Evolutionary conservation across 306 rosid genomes (phyloP).

Genomic region (Acacia acuminata): DNA sequence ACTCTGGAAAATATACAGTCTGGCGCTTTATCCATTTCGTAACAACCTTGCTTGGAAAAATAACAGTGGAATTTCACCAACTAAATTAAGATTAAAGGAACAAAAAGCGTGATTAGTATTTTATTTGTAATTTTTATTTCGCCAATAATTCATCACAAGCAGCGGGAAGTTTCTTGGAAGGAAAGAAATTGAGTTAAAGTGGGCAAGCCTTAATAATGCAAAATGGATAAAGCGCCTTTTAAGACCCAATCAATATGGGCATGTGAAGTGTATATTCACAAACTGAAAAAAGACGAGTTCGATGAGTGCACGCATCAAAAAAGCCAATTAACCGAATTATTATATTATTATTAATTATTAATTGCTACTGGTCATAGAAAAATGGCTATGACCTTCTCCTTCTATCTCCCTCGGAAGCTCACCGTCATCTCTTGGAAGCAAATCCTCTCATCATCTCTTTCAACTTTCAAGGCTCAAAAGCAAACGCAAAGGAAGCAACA

Average conservation of each 20-base stretch:
- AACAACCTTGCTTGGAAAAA: not conserved
- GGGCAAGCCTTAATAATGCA: not conserved
- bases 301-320: slow-evolving; percentile 34
- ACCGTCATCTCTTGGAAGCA: not conserved
- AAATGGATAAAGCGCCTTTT: slow-evolving; percentile 18
- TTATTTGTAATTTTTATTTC: not conserved
- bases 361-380: not conserved
- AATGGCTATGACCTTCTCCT: not conserved
- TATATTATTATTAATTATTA: not conserved
- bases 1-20: not conserved
- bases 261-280: not conserved
- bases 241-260: not conserved
- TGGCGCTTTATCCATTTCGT: not conserved
- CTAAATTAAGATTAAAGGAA: not conserved
- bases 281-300: not conserved
- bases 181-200: not conserved
- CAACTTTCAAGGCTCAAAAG: not conserved
- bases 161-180: not conserved
- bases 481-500: not conserved
- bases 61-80: not conserved
- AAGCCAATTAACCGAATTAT: not conserved
- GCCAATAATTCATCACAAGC: not conserved
- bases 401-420: not conserved
- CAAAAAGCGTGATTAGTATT: not conserved
- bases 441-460: not conserved